Percentiles rank a stretch among this genome's conserved stretches.
These are phyloP conservation scores for Penicillium soppii DNA, from an alignment of 495 filamentous ascomycete species.

Conservation along the genomic window DNA sequence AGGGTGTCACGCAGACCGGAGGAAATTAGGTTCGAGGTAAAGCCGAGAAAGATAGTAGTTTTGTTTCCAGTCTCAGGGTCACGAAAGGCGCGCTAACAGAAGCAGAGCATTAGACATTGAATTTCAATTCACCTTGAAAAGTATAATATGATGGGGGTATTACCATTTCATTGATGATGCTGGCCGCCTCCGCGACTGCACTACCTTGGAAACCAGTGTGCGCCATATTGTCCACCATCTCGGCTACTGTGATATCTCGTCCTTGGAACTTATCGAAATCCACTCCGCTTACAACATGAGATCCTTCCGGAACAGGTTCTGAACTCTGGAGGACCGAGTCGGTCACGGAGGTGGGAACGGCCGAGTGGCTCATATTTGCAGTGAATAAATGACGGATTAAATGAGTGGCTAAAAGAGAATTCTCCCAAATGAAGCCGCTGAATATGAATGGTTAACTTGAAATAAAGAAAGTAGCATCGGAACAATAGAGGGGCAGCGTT, in stretches of 20 bases:
- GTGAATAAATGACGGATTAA: background rate
- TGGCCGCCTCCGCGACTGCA: constrained; percentile 76
- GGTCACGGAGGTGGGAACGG: constrained; percentile 64
- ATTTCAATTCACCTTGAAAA: background rate
- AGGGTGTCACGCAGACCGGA: constrained; percentile 89
- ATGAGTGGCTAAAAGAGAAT: background rate
- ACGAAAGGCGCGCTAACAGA: constrained; percentile 64
- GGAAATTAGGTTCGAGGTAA: constrained; percentile 95
- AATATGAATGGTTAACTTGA: background rate
- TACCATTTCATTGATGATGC: constrained; percentile 96
- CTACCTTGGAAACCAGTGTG: constrained; percentile 92
- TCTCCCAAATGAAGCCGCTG: background rate
- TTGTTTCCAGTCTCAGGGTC: constrained; percentile 69
- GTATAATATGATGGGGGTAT: constrained; percentile 11
- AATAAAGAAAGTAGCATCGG: background rate
- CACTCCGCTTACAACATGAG: constrained; percentile 75
- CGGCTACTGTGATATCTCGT: constrained; percentile 75
- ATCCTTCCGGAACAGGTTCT: constrained; percentile 71
- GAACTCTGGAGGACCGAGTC: constrained; percentile 89
- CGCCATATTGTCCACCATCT: constrained; percentile 79
- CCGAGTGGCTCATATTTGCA: constrained; percentile 20
- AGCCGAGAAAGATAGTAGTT: constrained; percentile 94
- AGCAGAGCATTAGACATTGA: background rate
- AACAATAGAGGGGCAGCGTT: constrained; percentile 3
- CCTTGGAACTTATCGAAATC: constrained; percentile 82